Conservation (phyloP, 2,329 filamentous ascomycete genomes). For the Fusarium compactum region DNA sequence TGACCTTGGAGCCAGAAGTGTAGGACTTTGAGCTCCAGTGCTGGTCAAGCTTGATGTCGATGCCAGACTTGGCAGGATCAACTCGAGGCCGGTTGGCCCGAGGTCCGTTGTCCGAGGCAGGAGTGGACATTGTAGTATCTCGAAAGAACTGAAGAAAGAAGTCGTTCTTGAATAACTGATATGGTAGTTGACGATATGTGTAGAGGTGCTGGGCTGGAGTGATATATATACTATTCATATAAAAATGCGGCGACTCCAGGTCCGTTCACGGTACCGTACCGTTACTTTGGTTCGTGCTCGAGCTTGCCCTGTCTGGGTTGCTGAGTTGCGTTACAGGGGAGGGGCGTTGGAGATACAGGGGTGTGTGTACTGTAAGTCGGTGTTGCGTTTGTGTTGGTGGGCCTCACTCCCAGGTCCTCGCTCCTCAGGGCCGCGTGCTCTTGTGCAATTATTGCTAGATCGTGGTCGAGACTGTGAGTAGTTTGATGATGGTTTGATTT, state of each 20-base stretch:
- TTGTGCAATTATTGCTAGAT: slow-evolving; percentile 37
- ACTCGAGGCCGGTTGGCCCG: slow-evolving; percentile 33
- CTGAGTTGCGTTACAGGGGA: slow-evolving; percentile 37
- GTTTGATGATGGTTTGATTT: slow-evolving; percentile 34
- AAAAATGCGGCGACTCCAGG: slow-evolving; percentile 30
- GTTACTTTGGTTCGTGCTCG: slow-evolving; percentile 40
- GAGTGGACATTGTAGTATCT: slow-evolving; percentile 44
- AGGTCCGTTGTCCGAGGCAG: slow-evolving; percentile 43
- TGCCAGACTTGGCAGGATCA: slow-evolving; percentile 49
- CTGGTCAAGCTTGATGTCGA: slow-evolving; percentile 64
- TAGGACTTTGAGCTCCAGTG: slow-evolving; percentile 69
- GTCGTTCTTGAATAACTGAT: slow-evolving; percentile 23
- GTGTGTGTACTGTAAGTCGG: slow-evolving; percentile 21
- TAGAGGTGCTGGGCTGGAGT: slow-evolving; percentile 30
- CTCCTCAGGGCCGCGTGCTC: slow-evolving; percentile 26
- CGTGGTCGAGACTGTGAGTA: slow-evolving; percentile 34
- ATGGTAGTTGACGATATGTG: slow-evolving; percentile 26
- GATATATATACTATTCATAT: slow-evolving; percentile 44
- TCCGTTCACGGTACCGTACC: slow-evolving; percentile 37
- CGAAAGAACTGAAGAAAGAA: slow-evolving; percentile 8
- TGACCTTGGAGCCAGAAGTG: slow-evolving; percentile 64
- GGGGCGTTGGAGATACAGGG: slow-evolving; percentile 25
- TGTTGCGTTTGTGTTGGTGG: slow-evolving; percentile 4
- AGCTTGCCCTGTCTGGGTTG: slow-evolving; percentile 36
- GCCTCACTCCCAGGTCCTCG: background rate